These are phyloP conservation scores for Potentilla sterilis DNA, from an alignment of 306 rosid genomes.

Conservation along the genomic window DNA sequence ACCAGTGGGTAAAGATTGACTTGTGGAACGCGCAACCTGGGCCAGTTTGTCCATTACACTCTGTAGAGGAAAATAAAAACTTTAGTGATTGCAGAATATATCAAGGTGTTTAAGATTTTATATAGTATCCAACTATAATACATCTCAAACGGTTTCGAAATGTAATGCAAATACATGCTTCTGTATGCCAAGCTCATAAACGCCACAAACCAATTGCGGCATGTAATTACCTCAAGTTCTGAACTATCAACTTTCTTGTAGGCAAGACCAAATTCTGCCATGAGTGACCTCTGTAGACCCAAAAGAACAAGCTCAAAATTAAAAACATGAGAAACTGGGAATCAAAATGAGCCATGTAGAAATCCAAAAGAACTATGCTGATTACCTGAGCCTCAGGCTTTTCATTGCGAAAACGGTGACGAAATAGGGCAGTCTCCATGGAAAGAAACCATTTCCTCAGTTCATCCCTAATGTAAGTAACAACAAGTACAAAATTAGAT, in stretches of 20 bases:
- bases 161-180: background rate
- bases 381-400: slow-evolving; percentile 72
- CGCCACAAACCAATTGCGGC: background rate
- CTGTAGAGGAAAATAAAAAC: slow-evolving; percentile 37
- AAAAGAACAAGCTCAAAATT: slow-evolving; percentile 24
- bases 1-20: slow-evolving; percentile 56
- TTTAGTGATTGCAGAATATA: slow-evolving; percentile 1
- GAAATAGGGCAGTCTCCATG: slow-evolving; percentile 77
- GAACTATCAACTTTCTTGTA: slow-evolving; percentile 56
- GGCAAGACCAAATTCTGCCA: slow-evolving; percentile 71
- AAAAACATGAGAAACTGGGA: slow-evolving; percentile 7
- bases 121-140: background rate
- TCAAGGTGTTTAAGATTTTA: background rate
- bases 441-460: slow-evolving; percentile 96
- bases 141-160: background rate
- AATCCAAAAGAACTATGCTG: background rate
- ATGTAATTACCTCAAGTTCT: slow-evolving; percentile 70
- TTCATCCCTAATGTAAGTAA: slow-evolving; percentile 57
- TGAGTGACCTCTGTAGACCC: slow-evolving; percentile 55
- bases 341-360: slow-evolving; percentile 9
- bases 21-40: slow-evolving; percentile 69
- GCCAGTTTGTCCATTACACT: slow-evolving; percentile 60
- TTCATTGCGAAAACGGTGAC: slow-evolving; percentile 53
- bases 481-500: slow-evolving; percentile 7
- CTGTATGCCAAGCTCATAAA: background rate